phyloP scores from a whole-genome alignment of 768 basidiomycete species.

The Hygrophoropsis aurantiaca region DNA sequence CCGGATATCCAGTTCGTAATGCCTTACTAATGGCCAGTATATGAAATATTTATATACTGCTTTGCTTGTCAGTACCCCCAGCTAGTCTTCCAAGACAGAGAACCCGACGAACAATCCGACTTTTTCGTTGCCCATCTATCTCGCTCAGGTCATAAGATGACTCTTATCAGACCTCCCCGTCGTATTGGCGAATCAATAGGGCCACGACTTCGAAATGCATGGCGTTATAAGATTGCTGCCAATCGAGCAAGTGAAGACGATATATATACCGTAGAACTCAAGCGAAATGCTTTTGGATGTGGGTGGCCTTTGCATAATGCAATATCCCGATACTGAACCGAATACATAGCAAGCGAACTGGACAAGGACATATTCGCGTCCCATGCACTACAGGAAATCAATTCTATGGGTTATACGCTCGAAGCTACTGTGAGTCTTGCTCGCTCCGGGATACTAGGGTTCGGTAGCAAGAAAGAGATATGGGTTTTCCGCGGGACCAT shows the following conservation, averaged over 20 bases:
- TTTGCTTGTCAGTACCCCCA: slow-evolving; percentile 49
- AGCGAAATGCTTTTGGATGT: slow-evolving; percentile 39
- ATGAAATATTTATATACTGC: slow-evolving; percentile 11
- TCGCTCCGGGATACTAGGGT: slow-evolving; percentile 33
- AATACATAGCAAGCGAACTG: slow-evolving; percentile 36
- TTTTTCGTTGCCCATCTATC: slow-evolving; percentile 72
- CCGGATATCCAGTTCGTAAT: slow-evolving; percentile 47
- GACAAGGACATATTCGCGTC: slow-evolving; percentile 59
- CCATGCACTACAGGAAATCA: slow-evolving; percentile 61
- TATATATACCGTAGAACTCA: slow-evolving; percentile 56
- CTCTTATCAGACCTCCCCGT: slow-evolving; percentile 41
- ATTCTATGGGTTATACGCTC: slow-evolving; percentile 56
- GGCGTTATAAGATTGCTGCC: slow-evolving; percentile 41
- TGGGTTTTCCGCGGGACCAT: slow-evolving; percentile 59
- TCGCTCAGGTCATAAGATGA: slow-evolving; percentile 55
- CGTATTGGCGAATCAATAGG: slow-evolving; percentile 38
- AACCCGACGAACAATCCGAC: slow-evolving; percentile 45
- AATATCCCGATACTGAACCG: slow-evolving; percentile 3
- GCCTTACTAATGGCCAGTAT: slow-evolving; percentile 13
- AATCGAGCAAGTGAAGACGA: slow-evolving; percentile 49
- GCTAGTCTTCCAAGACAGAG: slow-evolving; percentile 61
- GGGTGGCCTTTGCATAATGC: background rate
- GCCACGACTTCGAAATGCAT: slow-evolving; percentile 37
- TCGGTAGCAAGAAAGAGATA: slow-evolving; percentile 52
- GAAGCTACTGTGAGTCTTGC: slow-evolving; percentile 68